Evolutionary conservation across 2,329 filamentous ascomycete genomes (phyloP), one percentile per base, ranked within the genome.

Genomic region (Sarocladium strictum): DNA sequence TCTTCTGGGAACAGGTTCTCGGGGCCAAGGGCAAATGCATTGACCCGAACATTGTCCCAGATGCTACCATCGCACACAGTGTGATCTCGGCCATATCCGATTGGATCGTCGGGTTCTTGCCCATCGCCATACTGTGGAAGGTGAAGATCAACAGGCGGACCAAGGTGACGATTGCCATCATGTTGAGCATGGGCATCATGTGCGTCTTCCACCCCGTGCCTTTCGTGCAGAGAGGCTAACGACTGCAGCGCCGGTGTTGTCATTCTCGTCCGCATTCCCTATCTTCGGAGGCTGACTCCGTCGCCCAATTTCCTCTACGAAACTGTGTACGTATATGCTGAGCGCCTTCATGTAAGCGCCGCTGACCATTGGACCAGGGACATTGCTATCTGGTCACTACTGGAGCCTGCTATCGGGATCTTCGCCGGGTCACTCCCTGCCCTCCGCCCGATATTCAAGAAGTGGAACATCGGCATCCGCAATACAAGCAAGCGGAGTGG

Each of bases 171-270:
- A 68, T 81, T 26, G 72, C 70, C 3, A 59, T 72, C 2, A 70
- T 83, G 49, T 62, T 82, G 2, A 70, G 74, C 38, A 72, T 81
- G 65, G 78, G 72, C 12, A 71, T 77, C 56, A 62, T 80, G 76
- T 79, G 65, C 63, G 70, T 63, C 1, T 7, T 43, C 5, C n/a
- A 2, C 7, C 19, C 9, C 23, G 19, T 45, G n/a, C 9, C 49
- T 33, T 2, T 37, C 23, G 12, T 37, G 19, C 27, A 11, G 15
- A 11, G 15, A 4, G 21, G 23, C 35, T 53, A 9, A 53, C 50
- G 4, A 15, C 9, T 1, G 5, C 40, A 73, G 72, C 41, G 70
- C 70, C 23, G 71, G 71, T 2, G 59, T 71, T 10, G 69, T 71
- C 7, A 63, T 74, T 14, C 61, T 74, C 5, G 58, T 72, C 11